Conservation (phyloP, 257 asterid species). For the Euphrasia confusa region DNA sequence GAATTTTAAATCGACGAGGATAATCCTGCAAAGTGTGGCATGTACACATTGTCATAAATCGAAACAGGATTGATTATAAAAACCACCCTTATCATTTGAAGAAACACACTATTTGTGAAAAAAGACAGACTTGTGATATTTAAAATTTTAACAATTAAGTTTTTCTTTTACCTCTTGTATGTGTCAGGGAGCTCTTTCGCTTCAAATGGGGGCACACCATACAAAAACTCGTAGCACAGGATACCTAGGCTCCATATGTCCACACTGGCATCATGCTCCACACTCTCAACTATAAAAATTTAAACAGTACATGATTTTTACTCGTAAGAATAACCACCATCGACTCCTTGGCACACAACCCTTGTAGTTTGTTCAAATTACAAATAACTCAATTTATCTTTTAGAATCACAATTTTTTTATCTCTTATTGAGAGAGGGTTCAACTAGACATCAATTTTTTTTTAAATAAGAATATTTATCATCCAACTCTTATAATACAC, state of each 20-base stretch:
- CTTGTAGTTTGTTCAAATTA: neutral
- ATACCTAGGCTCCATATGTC: slow-evolving; percentile 98
- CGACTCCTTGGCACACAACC: neutral
- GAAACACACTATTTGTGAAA: neutral
- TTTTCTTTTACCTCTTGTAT: slow-evolving; percentile 58
- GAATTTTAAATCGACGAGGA: slow-evolving; percentile 89
- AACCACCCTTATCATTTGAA: neutral
- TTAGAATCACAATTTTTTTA: neutral
- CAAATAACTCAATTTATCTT: neutral
- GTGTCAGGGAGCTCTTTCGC: slow-evolving; percentile 96
- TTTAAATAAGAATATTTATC: neutral
- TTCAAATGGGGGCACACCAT: slow-evolving; percentile 93
- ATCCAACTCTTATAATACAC: slow-evolving; percentile 2
- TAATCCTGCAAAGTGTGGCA: slow-evolving; percentile 48
- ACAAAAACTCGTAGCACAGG: slow-evolving; percentile 88
- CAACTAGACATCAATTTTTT: neutral
- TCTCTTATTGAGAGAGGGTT: no score
- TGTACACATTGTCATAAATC: neutral
- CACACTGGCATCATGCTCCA: slow-evolving; percentile 89
- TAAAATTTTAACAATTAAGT: neutral
- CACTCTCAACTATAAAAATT: slow-evolving; percentile 66
- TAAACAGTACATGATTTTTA: neutral
- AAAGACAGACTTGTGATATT: neutral
- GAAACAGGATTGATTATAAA: neutral
- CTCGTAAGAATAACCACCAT: neutral